Evolutionary conservation across 768 basidiomycete species (phyloP), one percentile per base, ranked within the genome.

Genomic region (Filobasidium floriforme): DNA sequence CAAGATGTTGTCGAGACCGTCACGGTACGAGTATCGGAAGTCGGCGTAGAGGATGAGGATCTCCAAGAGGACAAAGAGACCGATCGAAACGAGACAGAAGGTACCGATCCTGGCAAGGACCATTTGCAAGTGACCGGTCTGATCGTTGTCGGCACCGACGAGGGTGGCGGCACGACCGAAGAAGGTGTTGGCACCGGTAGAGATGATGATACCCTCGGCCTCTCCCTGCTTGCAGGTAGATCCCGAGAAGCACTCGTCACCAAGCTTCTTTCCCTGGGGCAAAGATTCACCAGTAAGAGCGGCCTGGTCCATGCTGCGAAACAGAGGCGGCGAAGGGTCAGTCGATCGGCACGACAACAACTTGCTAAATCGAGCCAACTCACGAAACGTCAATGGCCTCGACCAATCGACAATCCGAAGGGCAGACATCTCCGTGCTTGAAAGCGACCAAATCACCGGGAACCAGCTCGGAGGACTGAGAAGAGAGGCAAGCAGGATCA

Each of bases 171-270:
- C 93, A 75, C 94, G 92, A 82, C 93, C 94, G 83, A 98, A 97
- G 86, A 98, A 98, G 68, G 77, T 81, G 83, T 98, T 97, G 81
- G 88, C 84, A 79, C 94, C 94, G 68, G 94, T 98, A 69, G 92
- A 93, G 80, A 98, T 98, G 73, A 98, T 92, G 59, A 97, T 89
- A 80, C 92, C 94, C 82, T 98, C 94, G 28, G 93, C 93, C 80
- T 98, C 94, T 82, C 94, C 94, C 82, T 94, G 91, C 80, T 98
- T 97, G 80, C 94, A 97, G 63, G 92, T 97, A 46, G 94, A 98
- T 73, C 93, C 93, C 62, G 94, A 98, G 85, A 97, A 98, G 79
- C 92, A 96, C 81, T 97, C 92, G 79, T 98, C 93, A 64, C 88
- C 90, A 60, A 84, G 79, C 82, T 96, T 94, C 85, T 98, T 98